Evolutionary conservation across 371 early-diverging fungal genomes (phyloP).

Genomic region (Apophysomyces sp.): DNA sequence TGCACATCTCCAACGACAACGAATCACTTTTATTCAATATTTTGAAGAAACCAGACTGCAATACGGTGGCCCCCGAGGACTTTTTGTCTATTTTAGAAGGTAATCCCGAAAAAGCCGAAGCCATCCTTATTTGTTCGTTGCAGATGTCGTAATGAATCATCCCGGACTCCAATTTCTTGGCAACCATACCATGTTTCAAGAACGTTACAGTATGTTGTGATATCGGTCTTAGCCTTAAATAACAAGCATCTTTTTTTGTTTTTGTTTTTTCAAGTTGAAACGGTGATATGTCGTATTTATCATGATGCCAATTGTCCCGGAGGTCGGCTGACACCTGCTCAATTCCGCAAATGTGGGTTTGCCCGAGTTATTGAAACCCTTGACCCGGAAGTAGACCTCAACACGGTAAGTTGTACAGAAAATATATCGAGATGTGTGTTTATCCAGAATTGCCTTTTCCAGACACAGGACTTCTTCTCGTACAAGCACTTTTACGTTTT

Average conservation of each 20-base stretch:
- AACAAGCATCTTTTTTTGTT: background rate
- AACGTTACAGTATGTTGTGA: conserved; percentile 69
- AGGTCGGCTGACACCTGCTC: conserved; percentile 66
- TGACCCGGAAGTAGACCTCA: conserved; percentile 67
- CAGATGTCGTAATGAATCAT: conserved; percentile 74
- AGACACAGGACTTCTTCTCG: conserved; percentile 73
- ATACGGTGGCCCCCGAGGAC: conserved; percentile 47
- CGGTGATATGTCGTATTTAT: conserved; percentile 81
- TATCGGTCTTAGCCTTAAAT: too few species aligned
- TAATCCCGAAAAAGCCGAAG: conserved; percentile 28
- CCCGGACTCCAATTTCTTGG: conserved; percentile 84
- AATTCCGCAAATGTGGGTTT: conserved; percentile 66
- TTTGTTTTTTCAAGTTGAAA: conserved; percentile 39
- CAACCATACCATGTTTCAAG: conserved; percentile 77
- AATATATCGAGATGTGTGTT: background rate
- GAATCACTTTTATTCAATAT: conserved; percentile 42
- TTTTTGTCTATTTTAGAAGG: conserved; percentile 49
- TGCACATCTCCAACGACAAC: conserved; percentile 35
- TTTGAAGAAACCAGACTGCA: conserved; percentile 21
- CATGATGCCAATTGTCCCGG: conserved; percentile 63
- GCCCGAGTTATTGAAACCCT: conserved; percentile 54
- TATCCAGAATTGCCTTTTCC: background rate
- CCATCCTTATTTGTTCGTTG: conserved; percentile 31
- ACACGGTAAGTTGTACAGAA: conserved; percentile 46
- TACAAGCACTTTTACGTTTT: conserved; percentile 95